Evolutionary conservation across 495 filamentous ascomycete species (phyloP).

Genomic region (Penicillium lividum): DNA sequence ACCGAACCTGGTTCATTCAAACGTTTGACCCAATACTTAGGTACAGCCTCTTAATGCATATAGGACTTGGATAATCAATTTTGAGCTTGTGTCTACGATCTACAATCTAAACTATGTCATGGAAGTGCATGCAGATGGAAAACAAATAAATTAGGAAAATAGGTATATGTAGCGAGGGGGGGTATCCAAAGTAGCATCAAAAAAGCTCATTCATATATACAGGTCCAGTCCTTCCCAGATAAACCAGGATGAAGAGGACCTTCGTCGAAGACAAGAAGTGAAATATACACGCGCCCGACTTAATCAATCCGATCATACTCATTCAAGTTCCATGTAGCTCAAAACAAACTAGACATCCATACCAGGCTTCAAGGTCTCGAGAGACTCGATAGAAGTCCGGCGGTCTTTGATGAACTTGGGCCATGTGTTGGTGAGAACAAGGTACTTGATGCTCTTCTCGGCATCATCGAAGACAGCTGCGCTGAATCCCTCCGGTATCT

Average conservation of each 20-base stretch:
- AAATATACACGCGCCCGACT: not conserved
- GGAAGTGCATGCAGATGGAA: not conserved
- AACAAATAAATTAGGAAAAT: not conserved
- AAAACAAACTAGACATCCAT: not conserved
- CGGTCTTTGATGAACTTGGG: constrained; percentile 55
- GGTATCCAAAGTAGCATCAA: constrained; percentile 1
- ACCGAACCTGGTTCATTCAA: too few species aligned
- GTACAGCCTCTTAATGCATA: too few species aligned
- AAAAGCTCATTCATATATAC: constrained; percentile 1
- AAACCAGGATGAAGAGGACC: not conserved
- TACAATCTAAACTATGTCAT: too few species aligned
- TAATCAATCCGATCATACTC: not conserved
- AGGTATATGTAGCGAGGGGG: not conserved
- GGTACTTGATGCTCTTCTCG: constrained; percentile 63
- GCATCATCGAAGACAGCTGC: constrained; percentile 58
- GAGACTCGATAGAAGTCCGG: constrained; percentile 22
- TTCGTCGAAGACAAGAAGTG: not conserved
- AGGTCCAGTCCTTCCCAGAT: not conserved
- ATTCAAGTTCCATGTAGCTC: not conserved
- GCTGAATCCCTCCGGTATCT: constrained; percentile 53
- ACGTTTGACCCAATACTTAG: too few species aligned
- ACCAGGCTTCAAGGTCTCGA: not conserved
- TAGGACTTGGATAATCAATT: too few species aligned
- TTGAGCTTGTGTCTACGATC: too few species aligned
- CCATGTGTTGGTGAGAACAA: constrained; percentile 72